These are phyloP conservation scores for Aspergillus chevalieri DNA, from an alignment of 2,329 filamentous ascomycete species.

Conservation along the genomic window DNA sequence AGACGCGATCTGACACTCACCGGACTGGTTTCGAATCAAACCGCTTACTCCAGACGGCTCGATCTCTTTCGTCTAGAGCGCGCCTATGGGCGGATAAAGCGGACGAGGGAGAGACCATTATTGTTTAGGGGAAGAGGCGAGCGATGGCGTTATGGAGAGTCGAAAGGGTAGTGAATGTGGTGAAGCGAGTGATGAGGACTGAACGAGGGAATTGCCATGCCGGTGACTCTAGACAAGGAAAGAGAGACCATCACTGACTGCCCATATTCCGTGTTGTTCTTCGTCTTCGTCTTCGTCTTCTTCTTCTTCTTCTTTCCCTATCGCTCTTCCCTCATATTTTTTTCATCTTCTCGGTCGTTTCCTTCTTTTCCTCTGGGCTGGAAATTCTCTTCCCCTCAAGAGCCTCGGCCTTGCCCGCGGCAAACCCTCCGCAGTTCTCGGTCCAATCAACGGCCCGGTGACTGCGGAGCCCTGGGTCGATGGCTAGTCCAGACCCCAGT, in stretches of 20 bases:
- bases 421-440: conserved; percentile 11
- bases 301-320: neutral
- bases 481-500: conserved; percentile 17
- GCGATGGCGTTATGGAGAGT: no score
- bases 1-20: conserved; percentile 1
- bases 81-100: no score
- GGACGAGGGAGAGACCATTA: neutral
- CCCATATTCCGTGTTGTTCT: no score
- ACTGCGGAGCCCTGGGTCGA: conserved; percentile 1
- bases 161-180: no score
- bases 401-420: conserved; percentile 14
- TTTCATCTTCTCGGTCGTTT: neutral
- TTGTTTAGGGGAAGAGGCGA: no score
- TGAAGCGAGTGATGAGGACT: no score
- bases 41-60: neutral
- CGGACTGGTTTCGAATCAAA: neutral
- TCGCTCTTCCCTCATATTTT: neutral
- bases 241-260: neutral
- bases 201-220: no score
- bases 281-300: no score
- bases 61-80: no score
- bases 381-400: conserved; percentile 7
- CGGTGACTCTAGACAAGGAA: no score
- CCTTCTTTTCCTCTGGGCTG: neutral
- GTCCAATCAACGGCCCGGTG: conserved; percentile 9